Base-by-base conservation (phyloP, 768 basidiomycete species). In the Mycena filopes region DNA sequence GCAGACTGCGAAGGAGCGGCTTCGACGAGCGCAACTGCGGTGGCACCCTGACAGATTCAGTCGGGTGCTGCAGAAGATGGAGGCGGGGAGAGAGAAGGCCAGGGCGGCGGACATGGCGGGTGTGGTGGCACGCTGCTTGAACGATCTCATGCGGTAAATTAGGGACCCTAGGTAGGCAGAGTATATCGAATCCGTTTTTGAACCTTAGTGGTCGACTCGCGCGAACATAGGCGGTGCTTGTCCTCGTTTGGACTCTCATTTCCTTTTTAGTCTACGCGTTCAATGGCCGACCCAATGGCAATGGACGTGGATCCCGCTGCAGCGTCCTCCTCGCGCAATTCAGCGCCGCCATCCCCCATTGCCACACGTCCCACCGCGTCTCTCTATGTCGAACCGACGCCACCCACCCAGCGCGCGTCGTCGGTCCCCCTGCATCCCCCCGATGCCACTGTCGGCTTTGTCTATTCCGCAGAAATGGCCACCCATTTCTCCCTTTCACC, bases 401-500 rank as follows among this genome's bases (percentile, higher is more conserved):
- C 60, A 45, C 31, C 29, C 42, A 40, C 36, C 9, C 68, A 64
- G 54, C 81, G 85, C 45, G 81, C 85, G 48, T 76, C 76, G 20
- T 86, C 85, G 21, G 74, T 83, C 15, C 83, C 84, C 16, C 71
- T 81, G 49, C 70, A 77, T 59, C 72, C 70, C 20, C 71, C 79
- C 45, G 76, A 77, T 33, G 79, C 78, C 63, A 81, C 82, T 11
- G 92, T 95, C 53, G 96, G 95, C 50, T 95, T 92, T 79, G 89
- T 97, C 60, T 99, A 94, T 73, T 92, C 94, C 26, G 72, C 83
- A 0, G 87, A 91, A 68, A 99, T 99, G 97, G 90, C 92, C 78
- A 78, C 87, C 20, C 98, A 98, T 78, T 87, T 84, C 54, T 88
- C 86, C 41, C 20, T 63, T 51, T 58, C 68, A 45, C 81, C 83